Conservation (phyloP, 768 basidiomycete genomes). For the Phaeolepiota aurea region DNA sequence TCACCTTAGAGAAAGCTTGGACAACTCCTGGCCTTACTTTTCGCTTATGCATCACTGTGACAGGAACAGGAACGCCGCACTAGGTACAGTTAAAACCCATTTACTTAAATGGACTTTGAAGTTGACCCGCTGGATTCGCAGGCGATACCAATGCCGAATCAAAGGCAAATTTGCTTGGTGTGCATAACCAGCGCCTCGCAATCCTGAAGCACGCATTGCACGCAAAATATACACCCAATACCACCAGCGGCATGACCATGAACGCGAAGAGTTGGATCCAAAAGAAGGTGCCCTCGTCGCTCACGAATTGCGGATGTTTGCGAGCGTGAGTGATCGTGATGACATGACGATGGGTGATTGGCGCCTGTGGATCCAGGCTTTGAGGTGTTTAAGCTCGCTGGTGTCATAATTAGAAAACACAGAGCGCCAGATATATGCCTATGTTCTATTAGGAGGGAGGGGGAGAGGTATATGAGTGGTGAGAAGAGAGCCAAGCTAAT, state of each 20-base stretch:
- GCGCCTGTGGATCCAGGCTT: background rate
- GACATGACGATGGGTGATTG: too few species aligned
- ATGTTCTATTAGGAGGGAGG: too few species aligned
- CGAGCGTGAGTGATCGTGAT: too few species aligned
- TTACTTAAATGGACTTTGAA: background rate
- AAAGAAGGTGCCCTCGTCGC: slow-evolving; percentile 38
- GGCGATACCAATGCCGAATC: slow-evolving; percentile 22
- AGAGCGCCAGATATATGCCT: too few species aligned
- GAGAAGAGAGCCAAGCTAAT: too few species aligned
- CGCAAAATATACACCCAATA: slow-evolving; percentile 58
- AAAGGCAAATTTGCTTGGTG: slow-evolving; percentile 24
- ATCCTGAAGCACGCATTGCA: slow-evolving; percentile 43
- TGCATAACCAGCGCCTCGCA: slow-evolving; percentile 26
- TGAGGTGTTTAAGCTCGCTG: background rate
- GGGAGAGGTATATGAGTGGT: too few species aligned
- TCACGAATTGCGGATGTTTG: slow-evolving; percentile 1
- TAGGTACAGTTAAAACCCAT: slow-evolving; percentile 8
- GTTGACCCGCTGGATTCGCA: slow-evolving; percentile 4
- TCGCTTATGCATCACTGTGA: background rate
- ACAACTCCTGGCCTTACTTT: slow-evolving; percentile 18
- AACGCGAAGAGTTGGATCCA: slow-evolving; percentile 42
- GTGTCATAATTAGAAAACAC: background rate
- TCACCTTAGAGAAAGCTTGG: slow-evolving; percentile 33
- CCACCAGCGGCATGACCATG: slow-evolving; percentile 48
- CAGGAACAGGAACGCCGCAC: slow-evolving; percentile 11